These are phyloP conservation scores for Cordyceps militaris DNA, from an alignment of 2,329 filamentous ascomycete genomes.

Conservation along the genomic window DNA sequence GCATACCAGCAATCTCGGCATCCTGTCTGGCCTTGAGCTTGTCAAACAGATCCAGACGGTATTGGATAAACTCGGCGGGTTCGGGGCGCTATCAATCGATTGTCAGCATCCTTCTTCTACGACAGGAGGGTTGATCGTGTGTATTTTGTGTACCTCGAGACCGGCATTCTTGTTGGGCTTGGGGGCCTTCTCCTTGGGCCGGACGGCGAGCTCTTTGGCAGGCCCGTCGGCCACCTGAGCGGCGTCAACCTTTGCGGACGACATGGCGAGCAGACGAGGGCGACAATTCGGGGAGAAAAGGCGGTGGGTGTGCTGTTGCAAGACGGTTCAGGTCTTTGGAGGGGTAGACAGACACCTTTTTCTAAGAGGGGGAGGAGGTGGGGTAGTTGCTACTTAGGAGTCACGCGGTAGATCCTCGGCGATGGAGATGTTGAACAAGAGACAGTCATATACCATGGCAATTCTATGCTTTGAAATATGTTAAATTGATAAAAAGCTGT, in stretches of 20 bases:
- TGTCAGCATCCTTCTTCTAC: constrained; percentile 20
- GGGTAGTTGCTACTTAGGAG: not conserved
- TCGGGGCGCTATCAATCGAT: constrained; percentile 28
- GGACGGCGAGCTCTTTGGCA: constrained; percentile 27
- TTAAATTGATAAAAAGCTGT: too few species aligned
- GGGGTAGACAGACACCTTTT: constrained; percentile 2
- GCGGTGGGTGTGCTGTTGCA: constrained; percentile 26
- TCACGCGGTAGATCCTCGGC: constrained; percentile 12
- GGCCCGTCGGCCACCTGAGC: constrained; percentile 29
- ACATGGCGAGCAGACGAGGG: constrained; percentile 26
- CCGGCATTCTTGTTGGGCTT: constrained; percentile 55
- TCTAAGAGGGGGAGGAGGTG: constrained; percentile 12
- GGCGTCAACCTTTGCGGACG: constrained; percentile 30
- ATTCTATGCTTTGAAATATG: not conserved
- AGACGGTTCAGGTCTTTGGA: constrained; percentile 15
- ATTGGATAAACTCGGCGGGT: constrained; percentile 69
- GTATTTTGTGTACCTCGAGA: constrained; percentile 34
- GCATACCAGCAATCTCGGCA: constrained; percentile 54
- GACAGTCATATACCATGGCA: too few species aligned
- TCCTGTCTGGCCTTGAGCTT: constrained; percentile 79
- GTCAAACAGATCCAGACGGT: constrained; percentile 82
- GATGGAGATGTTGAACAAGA: not conserved
- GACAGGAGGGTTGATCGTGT: not conserved
- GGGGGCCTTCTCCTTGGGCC: constrained; percentile 30
- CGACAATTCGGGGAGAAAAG: constrained; percentile 15